These are phyloP conservation scores for Globisporangium cystogenes DNA, from an alignment of 352 stramenopile species.

Conservation along the genomic window DNA sequence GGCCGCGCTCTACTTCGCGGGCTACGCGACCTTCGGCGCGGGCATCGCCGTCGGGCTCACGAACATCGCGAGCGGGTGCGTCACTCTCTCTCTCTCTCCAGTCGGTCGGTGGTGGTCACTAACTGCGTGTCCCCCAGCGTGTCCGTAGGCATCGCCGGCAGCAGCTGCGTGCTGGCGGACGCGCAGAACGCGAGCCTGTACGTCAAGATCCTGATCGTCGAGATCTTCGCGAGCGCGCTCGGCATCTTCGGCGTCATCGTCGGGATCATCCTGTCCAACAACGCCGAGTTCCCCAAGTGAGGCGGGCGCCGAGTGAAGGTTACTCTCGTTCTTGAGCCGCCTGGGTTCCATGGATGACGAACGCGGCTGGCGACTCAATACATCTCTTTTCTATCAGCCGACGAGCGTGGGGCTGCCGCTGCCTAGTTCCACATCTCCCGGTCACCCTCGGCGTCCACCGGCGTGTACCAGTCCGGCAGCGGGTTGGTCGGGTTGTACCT, in stretches of 20 bases:
- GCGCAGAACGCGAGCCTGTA: slow-evolving; percentile 97
- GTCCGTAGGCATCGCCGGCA: slow-evolving; percentile 97
- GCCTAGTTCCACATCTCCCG: slow-evolving; percentile 78
- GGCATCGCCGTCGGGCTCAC: slow-evolving; percentile 97
- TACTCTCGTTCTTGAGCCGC: too few species aligned
- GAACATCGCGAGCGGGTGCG: slow-evolving; percentile 94
- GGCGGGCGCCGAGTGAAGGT: neutral
- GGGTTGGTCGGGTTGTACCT: slow-evolving; percentile 77
- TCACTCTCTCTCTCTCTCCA: neutral
- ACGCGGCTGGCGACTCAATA: slow-evolving; percentile 4
- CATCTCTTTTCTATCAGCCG: slow-evolving; percentile 5
- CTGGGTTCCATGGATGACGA: neutral
- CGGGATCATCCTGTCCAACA: slow-evolving; percentile 98
- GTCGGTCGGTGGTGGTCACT: too few species aligned
- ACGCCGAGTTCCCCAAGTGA: slow-evolving; percentile 90
- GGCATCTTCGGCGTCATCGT: slow-evolving; percentile 99
- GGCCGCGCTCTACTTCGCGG: slow-evolving; percentile 91
- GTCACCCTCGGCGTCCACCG: slow-evolving; percentile 75
- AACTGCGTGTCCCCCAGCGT: too few species aligned
- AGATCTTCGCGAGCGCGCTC: slow-evolving; percentile 99
- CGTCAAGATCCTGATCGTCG: slow-evolving; percentile 99
- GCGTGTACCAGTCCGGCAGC: slow-evolving; percentile 79
- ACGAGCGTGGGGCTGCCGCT: too few species aligned
- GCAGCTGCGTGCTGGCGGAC: slow-evolving; percentile 97
- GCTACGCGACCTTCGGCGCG: slow-evolving; percentile 97